Evolutionary conservation across 2,329 filamentous ascomycete genomes (phyloP).

Genomic region (Fusarium phyllophilum): DNA sequence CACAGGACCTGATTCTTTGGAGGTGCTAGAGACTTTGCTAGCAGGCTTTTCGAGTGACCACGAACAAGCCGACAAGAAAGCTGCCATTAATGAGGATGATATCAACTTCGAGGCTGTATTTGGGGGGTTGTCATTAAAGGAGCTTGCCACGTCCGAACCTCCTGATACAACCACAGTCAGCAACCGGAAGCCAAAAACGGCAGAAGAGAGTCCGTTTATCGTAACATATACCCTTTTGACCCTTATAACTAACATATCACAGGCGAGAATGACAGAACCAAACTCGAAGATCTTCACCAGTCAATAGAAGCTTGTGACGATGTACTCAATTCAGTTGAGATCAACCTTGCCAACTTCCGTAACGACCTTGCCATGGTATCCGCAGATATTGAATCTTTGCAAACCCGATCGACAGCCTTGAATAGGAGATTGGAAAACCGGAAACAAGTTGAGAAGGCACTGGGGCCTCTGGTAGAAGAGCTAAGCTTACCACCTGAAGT

Average conservation of each 20-base stretch:
- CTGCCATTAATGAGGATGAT: constrained; percentile 58
- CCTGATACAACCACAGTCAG: constrained; percentile 23
- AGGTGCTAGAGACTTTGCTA: constrained; percentile 69
- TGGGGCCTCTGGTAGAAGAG: constrained; percentile 91
- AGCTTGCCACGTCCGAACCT: constrained; percentile 64
- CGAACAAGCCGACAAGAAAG: constrained; percentile 16
- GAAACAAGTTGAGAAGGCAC: constrained; percentile 85
- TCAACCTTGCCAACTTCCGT: constrained; percentile 91
- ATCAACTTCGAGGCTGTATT: constrained; percentile 80
- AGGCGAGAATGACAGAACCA: constrained; percentile 84
- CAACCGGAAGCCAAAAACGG: constrained; percentile 66
- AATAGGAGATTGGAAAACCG: constrained; percentile 90
- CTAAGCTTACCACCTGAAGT: constrained; percentile 86
- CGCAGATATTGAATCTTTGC: constrained; percentile 92
- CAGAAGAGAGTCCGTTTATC: constrained; percentile 75
- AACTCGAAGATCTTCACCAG: constrained; percentile 88
- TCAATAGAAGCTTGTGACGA: constrained; percentile 93
- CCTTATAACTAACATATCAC: neutral
- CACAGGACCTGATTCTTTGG: constrained; percentile 74
- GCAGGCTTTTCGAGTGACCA: constrained; percentile 39
- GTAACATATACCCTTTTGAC: neutral
- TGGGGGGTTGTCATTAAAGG: constrained; percentile 77
- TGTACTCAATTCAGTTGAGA: constrained; percentile 91
- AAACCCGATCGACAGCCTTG: constrained; percentile 83
- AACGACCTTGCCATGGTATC: constrained; percentile 92